phyloP scores from a whole-genome alignment of 208 protist genomes.

The Wallacemonas sp. region DNA sequence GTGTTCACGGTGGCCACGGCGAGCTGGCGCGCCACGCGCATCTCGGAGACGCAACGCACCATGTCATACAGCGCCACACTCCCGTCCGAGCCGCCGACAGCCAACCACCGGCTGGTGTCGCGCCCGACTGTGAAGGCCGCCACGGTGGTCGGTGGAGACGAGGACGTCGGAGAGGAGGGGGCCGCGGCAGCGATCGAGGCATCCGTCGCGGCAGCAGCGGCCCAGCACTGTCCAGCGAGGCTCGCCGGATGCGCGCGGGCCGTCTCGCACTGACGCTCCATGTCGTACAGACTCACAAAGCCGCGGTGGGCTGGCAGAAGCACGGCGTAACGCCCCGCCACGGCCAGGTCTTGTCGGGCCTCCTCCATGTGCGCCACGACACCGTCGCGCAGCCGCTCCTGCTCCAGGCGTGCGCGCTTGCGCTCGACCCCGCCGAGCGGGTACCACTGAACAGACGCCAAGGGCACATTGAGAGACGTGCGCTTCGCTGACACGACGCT shows the following conservation, averaged over 20 bases:
- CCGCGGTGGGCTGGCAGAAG: slow-evolving; percentile 1
- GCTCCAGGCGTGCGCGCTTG: neutral
- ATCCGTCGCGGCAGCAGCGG: neutral
- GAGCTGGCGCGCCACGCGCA: slow-evolving; percentile 12
- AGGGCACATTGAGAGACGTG: neutral
- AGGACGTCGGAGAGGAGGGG: neutral
- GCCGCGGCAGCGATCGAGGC: neutral
- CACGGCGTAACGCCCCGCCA: neutral
- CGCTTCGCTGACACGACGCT: neutral
- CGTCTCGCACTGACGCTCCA: slow-evolving; percentile 1
- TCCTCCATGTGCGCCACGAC: neutral
- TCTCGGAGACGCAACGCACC: slow-evolving; percentile 3
- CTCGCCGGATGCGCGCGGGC: neutral
- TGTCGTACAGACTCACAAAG: slow-evolving; percentile 10
- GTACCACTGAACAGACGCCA: slow-evolving; percentile 7
- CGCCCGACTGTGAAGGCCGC: neutral
- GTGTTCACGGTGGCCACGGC: neutral
- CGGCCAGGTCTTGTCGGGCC: neutral
- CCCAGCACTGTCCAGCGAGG: slow-evolving; percentile 3
- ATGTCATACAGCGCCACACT: slow-evolving; percentile 30
- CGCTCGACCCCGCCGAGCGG: neutral
- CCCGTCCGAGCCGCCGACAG: slow-evolving; percentile 22
- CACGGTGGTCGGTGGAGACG: neutral
- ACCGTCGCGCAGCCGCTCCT: neutral
- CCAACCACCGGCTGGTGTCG: slow-evolving; percentile 22